Evolutionary conservation across 83 land plant species (phyloP).

Genomic region (Diphasiastrum complanatum): DNA sequence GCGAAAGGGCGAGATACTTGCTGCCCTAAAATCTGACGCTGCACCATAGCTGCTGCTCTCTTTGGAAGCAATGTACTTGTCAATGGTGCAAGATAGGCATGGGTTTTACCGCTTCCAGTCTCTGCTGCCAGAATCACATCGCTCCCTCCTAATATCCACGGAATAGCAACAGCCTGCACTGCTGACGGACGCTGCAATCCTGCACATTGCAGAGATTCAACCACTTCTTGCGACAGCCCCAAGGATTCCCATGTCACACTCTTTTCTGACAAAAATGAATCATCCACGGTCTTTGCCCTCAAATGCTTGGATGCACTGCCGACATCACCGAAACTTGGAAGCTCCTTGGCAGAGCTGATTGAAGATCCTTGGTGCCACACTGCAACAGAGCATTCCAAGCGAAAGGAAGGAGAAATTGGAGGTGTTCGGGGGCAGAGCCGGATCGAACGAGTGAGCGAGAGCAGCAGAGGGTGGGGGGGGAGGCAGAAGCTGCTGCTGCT

Average conservation of each 20-base stretch:
- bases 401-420: too few species aligned
- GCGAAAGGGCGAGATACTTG: constrained; percentile 26
- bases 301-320: constrained; percentile 23
- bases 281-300: constrained; percentile 14
- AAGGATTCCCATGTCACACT: constrained; percentile 51
- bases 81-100: constrained; percentile 75
- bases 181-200: constrained; percentile 53
- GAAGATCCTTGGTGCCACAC: too few species aligned
- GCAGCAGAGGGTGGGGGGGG: too few species aligned
- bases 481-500: too few species aligned
- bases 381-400: too few species aligned
- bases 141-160: constrained; percentile 50
- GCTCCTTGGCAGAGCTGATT: too few species aligned
- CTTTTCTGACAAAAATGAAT: constrained; percentile 44
- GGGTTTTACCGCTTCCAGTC: constrained; percentile 98
- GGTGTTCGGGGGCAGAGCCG: too few species aligned
- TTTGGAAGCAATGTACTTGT: constrained; percentile 36
- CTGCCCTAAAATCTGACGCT: background rate
- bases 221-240: constrained; percentile 47
- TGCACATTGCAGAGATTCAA: constrained; percentile 26
- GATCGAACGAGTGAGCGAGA: too few species aligned
- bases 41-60: constrained; percentile 4
- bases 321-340: too few species aligned
- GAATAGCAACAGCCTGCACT: constrained; percentile 77
- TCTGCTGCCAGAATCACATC: constrained; percentile 94